Evolutionary conservation across 371 early-diverging fungal genomes (phyloP).

Genomic region (Rhizopus microsporus): DNA sequence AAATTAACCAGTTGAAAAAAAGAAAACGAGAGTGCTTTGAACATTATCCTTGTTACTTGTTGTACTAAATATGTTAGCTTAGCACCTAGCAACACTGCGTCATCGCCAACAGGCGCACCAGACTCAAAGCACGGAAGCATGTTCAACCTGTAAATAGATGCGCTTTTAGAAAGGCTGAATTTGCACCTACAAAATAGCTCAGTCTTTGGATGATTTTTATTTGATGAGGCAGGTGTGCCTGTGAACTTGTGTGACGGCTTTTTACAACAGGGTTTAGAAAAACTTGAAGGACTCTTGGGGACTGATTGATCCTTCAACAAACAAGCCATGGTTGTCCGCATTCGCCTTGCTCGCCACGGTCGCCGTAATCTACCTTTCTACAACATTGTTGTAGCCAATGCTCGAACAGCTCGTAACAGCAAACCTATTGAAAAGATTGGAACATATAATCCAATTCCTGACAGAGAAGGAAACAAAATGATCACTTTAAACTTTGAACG

Average conservation of each 20-base stretch:
- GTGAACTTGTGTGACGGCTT: neutral
- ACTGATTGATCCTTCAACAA: neutral
- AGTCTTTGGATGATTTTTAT: no score
- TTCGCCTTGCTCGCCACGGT: slow-evolving; percentile 91
- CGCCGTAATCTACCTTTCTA: slow-evolving; percentile 88
- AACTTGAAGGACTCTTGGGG: neutral
- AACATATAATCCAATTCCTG: slow-evolving; percentile 88
- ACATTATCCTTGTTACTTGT: no score
- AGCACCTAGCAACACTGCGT: no score
- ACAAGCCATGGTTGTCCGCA: slow-evolving; percentile 55
- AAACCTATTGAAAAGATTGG: slow-evolving; percentile 93
- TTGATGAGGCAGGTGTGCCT: no score
- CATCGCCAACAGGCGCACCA: no score
- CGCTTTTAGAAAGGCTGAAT: no score
- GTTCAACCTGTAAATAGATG: no score
- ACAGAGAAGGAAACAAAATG: slow-evolving; percentile 74
- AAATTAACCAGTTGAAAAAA: no score
- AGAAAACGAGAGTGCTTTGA: no score
- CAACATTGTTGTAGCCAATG: slow-evolving; percentile 91
- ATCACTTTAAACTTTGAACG: slow-evolving; percentile 86
- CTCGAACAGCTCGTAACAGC: slow-evolving; percentile 79
- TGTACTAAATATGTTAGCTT: no score
- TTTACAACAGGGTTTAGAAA: neutral
- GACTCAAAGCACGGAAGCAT: no score
- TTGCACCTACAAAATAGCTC: no score